A percentile compares a stretch with the other conserved stretches of the same genome.
Evolutionary conservation across 345 rosid species (phyloP).

Genomic region (Citrus mangshanensis): DNA sequence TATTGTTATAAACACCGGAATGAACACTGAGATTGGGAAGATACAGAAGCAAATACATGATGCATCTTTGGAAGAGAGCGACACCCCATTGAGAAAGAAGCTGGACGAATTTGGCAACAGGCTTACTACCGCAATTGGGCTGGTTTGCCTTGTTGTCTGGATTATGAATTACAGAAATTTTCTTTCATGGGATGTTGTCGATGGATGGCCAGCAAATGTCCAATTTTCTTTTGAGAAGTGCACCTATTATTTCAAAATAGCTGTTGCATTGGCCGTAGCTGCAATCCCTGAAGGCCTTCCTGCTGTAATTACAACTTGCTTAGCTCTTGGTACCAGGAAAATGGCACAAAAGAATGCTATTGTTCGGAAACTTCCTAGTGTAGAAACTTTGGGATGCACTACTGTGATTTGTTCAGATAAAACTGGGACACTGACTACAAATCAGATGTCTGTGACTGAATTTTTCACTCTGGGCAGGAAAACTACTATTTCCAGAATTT

Average conservation of each 20-base stretch:
- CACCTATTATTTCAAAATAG: slow-evolving; percentile 91
- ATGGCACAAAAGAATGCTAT: slow-evolving; percentile 96
- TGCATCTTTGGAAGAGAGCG: slow-evolving; percentile 79
- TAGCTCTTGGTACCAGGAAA: slow-evolving; percentile 87
- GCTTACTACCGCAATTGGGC: slow-evolving; percentile 71
- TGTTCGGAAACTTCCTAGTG: slow-evolving; percentile 88
- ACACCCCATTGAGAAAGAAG: slow-evolving; percentile 86
- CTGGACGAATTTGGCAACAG: slow-evolving; percentile 80
- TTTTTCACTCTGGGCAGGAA: slow-evolving; percentile 77
- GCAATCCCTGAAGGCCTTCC: slow-evolving; percentile 98
- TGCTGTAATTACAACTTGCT: slow-evolving; percentile 85
- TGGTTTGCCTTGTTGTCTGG: slow-evolving; percentile 82
- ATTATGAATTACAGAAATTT: slow-evolving; percentile 78
- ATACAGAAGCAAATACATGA: slow-evolving; percentile 88
- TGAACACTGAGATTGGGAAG: slow-evolving; percentile 91
- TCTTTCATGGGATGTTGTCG: slow-evolving; percentile 66
- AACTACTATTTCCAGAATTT: slow-evolving; percentile 48
- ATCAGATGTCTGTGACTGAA: slow-evolving; percentile 87
- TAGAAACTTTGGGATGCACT: slow-evolving; percentile 96
- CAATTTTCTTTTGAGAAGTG: slow-evolving; percentile 82
- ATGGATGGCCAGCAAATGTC: slow-evolving; percentile 71
- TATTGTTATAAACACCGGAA: slow-evolving; percentile 63
- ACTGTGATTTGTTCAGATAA: slow-evolving; percentile 95
- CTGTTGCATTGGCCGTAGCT: slow-evolving; percentile 92
- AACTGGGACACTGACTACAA: slow-evolving; percentile 90